Evolutionary conservation across 2,329 filamentous ascomycete genomes (phyloP).

Genomic region (Bipolaris victoriae): DNA sequence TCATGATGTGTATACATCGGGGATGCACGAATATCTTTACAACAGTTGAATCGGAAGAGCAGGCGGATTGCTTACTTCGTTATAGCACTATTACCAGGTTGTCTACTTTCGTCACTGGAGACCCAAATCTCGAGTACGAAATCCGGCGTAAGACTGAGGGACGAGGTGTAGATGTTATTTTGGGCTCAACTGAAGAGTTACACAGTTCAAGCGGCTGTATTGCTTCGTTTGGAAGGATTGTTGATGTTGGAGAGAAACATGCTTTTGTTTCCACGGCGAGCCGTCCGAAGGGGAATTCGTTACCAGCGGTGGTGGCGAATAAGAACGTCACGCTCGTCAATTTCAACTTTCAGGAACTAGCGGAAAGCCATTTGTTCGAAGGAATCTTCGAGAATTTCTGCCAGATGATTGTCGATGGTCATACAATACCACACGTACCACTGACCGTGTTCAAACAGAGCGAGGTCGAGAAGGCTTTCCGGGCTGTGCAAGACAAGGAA

Average conservation of each 20-base stretch:
- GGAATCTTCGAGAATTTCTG: constrained; percentile 5
- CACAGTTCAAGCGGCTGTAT: constrained; percentile 31
- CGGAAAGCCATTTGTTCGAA: not conserved
- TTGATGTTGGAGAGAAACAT: constrained; percentile 26
- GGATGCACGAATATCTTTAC: constrained; percentile 9
- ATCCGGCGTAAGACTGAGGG: constrained; percentile 23
- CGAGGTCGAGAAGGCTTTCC: constrained; percentile 24
- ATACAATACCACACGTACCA: not conserved
- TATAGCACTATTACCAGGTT: constrained; percentile 21
- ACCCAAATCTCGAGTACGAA: constrained; percentile 2
- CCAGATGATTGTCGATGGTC: not conserved
- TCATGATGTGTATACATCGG: not conserved
- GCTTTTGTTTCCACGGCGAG: constrained; percentile 7
- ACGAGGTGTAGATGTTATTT: constrained; percentile 43
- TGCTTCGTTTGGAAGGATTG: constrained; percentile 41
- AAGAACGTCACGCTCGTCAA: constrained; percentile 9
- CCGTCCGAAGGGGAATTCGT: constrained; percentile 1
- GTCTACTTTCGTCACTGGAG: constrained; percentile 29
- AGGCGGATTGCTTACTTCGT: constrained; percentile 16
- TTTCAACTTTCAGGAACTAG: constrained; percentile 13
- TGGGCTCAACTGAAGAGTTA: constrained; percentile 39
- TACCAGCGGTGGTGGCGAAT: constrained; percentile 1
- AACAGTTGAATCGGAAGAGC: constrained; percentile 18
- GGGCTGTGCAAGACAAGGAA: constrained; percentile 17
- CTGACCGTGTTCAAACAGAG: constrained; percentile 17